Percentiles rank a stretch among this genome's conserved stretches.
These are phyloP conservation scores for Acer saccharum DNA, from an alignment of 345 rosid genomes.

Conservation along the genomic window DNA sequence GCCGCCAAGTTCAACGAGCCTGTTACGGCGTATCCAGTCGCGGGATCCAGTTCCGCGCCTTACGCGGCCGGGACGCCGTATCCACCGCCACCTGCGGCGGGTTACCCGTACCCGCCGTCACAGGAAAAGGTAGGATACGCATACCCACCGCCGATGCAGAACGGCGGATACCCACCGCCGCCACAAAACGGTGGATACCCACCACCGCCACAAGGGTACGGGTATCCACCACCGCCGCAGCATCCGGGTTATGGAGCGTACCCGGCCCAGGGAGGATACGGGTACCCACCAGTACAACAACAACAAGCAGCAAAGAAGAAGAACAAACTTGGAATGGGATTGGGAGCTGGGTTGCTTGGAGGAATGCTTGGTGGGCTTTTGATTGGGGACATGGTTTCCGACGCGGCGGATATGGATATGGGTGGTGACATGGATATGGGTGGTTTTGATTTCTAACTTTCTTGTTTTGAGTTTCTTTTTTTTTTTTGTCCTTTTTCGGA, in stretches of 20 bases:
- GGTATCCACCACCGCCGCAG: conserved; percentile 28
- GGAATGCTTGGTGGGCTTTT: conserved; percentile 77
- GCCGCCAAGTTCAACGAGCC: not conserved
- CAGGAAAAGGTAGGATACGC: conserved; percentile 23
- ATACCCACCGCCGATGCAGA: conserved; percentile 28
- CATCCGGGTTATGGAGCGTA: conserved; percentile 38
- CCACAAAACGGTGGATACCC: conserved; percentile 11
- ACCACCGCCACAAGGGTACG: conserved; percentile 35
- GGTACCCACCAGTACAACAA: conserved; percentile 41
- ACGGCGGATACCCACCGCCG: conserved; percentile 29
- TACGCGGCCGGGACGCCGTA: not conserved
- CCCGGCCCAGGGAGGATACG: conserved; percentile 25
- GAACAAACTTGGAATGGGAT: conserved; percentile 59
- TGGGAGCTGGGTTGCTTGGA: conserved; percentile 76
- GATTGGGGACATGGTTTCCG: conserved; percentile 73
- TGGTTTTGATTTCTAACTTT: conserved; percentile 39
- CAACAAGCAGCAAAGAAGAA: conserved; percentile 36
- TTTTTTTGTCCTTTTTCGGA: not conserved
- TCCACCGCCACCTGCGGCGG: conserved; percentile 7
- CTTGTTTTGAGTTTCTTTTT: not conserved
- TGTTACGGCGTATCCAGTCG: conserved; percentile 21
- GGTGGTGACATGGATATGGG: conserved; percentile 38
- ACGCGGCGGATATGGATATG: conserved; percentile 35
- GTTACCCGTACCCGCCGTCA: conserved; percentile 32
- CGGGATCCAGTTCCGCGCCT: conserved; percentile 16